Evolutionary conservation across 257 asterid genomes (phyloP).

Genomic region (Scutellaria galericulata): DNA sequence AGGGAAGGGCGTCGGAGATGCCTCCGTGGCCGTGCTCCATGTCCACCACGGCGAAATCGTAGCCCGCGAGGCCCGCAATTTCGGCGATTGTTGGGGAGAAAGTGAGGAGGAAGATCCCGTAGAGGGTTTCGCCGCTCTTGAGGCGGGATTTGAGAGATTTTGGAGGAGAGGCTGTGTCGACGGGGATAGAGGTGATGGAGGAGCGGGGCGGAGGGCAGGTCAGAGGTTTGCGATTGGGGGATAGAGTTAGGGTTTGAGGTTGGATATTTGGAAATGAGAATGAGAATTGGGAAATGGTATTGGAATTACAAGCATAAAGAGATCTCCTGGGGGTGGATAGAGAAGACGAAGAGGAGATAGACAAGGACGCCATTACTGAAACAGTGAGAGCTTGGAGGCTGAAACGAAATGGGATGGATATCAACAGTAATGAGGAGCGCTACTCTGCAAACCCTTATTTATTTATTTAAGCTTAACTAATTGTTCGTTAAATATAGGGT

Average conservation of each 20-base stretch:
- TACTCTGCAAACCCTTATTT: too few relatives aligned
- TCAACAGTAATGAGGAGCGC: too few relatives aligned
- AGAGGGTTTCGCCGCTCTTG: constrained; percentile 68
- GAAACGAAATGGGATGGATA: neutral
- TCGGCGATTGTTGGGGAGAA: constrained; percentile 83
- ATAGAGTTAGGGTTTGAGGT: constrained; percentile 41
- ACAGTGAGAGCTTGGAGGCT: neutral
- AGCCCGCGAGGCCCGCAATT: constrained; percentile 78
- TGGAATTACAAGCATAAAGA: neutral
- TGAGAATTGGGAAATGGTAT: constrained; percentile 19
- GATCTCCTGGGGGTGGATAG: constrained; percentile 48
- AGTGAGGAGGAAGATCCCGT: constrained; percentile 79
- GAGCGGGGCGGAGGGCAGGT: constrained; percentile 9
- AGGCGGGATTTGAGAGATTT: constrained; percentile 70
- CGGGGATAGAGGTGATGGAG: constrained; percentile 33
- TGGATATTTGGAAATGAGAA: constrained; percentile 27
- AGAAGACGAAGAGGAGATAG: constrained; percentile 39
- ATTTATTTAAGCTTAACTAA: too few relatives aligned
- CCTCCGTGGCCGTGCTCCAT: constrained; percentile 95
- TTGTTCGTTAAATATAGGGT: too few relatives aligned
- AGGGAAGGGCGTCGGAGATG: constrained; percentile 67
- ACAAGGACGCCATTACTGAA: constrained; percentile 43
- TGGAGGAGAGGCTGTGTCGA: constrained; percentile 22
- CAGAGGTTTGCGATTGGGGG: constrained; percentile 29
- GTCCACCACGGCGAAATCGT: constrained; percentile 81